phyloP scores from a whole-genome alignment of 2,329 filamentous ascomycete species.

The Cladosporium sp. region DNA sequence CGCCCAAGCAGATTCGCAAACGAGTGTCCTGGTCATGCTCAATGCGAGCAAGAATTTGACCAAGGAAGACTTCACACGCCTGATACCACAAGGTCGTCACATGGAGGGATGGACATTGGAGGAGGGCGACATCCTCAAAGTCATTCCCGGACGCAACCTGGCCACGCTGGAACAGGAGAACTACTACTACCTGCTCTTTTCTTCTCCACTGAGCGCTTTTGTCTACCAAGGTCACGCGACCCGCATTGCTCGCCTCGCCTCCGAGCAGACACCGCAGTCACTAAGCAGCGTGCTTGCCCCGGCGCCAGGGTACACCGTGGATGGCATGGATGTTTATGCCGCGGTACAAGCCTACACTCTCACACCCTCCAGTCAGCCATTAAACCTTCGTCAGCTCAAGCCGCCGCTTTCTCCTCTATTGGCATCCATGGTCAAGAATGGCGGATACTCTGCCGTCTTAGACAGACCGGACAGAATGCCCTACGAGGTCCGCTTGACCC shows the following conservation, averaged over 20 bases:
- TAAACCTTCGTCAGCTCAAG: slow-evolving; percentile 33
- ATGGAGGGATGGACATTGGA: slow-evolving; percentile 61
- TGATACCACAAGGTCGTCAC: slow-evolving; percentile 58
- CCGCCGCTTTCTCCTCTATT: slow-evolving; percentile 33
- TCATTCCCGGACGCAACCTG: slow-evolving; percentile 62
- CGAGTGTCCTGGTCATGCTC: slow-evolving; percentile 52
- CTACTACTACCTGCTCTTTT: slow-evolving; percentile 68
- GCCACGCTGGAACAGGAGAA: slow-evolving; percentile 59
- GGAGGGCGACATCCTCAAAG: slow-evolving; percentile 50
- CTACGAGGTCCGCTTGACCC: slow-evolving; percentile 30
- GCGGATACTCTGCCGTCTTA: slow-evolving; percentile 29
- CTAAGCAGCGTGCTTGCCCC: slow-evolving; percentile 41
- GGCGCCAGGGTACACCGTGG: slow-evolving; percentile 39
- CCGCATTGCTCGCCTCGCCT: slow-evolving; percentile 48
- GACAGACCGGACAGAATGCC: slow-evolving; percentile 26
- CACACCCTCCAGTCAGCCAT: slow-evolving; percentile 38
- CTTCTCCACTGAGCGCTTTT: slow-evolving; percentile 53
- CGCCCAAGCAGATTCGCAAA: slow-evolving; percentile 23
- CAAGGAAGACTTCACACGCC: slow-evolving; percentile 66
- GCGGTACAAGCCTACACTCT: slow-evolving; percentile 48
- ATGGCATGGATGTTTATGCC: slow-evolving; percentile 44
- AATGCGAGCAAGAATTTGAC: slow-evolving; percentile 57
- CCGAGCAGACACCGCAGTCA: slow-evolving; percentile 38
- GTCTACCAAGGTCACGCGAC: slow-evolving; percentile 56
- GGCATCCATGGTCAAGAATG: slow-evolving; percentile 32